phyloP scores from a whole-genome alignment of 805 yeast species.

The Starmerella potacharoeniae region DNA sequence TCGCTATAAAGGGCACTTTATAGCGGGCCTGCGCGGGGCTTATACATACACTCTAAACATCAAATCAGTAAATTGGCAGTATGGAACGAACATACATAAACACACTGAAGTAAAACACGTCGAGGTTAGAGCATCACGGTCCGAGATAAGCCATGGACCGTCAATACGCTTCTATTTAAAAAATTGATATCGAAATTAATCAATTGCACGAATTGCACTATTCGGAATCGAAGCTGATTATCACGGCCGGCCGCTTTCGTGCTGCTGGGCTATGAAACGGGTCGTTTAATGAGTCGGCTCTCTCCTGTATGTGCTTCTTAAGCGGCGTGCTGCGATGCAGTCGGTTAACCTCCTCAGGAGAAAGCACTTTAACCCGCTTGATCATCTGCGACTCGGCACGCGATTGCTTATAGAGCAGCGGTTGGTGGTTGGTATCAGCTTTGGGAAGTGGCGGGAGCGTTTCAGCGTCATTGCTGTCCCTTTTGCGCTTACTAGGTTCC shows the following conservation, averaged over 20 bases:
- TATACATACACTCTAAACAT: neutral
- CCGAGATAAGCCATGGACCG: too few relatives aligned
- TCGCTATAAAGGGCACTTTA: neutral
- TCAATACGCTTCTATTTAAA: too few relatives aligned
- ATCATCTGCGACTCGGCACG: neutral
- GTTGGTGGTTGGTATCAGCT: neutral
- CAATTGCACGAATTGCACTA: neutral
- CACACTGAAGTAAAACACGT: too few relatives aligned
- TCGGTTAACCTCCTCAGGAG: neutral
- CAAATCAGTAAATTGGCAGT: too few relatives aligned
- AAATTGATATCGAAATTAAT: too few relatives aligned
- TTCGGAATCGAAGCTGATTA: neutral
- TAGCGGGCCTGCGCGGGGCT: neutral
- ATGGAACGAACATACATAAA: too few relatives aligned
- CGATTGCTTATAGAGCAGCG: neutral
- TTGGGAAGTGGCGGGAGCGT: neutral
- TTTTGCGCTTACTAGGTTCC: neutral
- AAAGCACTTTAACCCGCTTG: neutral
- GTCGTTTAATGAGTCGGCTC: neutral
- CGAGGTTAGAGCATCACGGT: too few relatives aligned
- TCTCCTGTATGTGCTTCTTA: neutral
- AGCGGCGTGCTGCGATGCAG: neutral
- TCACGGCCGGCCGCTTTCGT: neutral
- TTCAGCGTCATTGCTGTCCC: neutral
- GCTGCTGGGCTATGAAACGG: neutral